phyloP scores from a whole-genome alignment of 495 filamentous ascomycete genomes.

The Neurospora sp. region DNA sequence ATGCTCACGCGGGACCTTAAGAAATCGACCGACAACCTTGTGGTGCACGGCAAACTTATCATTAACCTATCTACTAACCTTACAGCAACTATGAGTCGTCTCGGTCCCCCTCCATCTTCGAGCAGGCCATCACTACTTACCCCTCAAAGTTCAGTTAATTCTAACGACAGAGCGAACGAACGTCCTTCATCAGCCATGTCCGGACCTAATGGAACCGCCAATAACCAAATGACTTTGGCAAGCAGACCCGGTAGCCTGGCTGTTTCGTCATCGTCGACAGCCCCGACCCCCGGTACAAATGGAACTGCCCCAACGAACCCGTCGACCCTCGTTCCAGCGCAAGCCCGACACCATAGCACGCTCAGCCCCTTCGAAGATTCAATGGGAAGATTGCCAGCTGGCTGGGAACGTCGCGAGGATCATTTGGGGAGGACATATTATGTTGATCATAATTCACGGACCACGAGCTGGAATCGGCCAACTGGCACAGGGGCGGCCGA shows the following conservation, averaged over 20 bases:
- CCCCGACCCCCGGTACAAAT: constrained; percentile 28
- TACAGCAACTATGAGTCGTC: constrained; percentile 20
- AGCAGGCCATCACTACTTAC: constrained; percentile 31
- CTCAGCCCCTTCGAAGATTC: constrained; percentile 93
- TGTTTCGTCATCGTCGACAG: constrained; percentile 24
- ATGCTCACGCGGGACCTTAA: constrained; percentile 99
- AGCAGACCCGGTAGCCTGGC: constrained; percentile 30
- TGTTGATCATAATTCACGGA: constrained; percentile 94
- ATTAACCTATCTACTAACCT: constrained; percentile 92
- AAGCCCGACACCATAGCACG: constrained; percentile 38
- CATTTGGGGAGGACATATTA: constrained; percentile 98
- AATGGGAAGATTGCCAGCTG: constrained; percentile 81
- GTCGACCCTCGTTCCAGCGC: constrained; percentile 5
- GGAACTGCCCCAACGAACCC: constrained; percentile 11
- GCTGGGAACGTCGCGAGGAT: constrained; percentile 95
- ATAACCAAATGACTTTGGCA: constrained; percentile 21
- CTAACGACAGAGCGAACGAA: constrained; percentile 24
- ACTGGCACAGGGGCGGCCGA: constrained; percentile 68
- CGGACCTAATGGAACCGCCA: constrained; percentile 27
- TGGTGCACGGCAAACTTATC: constrained; percentile 95
- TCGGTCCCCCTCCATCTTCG: constrained; percentile 20
- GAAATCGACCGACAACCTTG: constrained; percentile 95
- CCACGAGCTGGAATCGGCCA: constrained; percentile 91
- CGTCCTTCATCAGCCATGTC: constrained; percentile 39
- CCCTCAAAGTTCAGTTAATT: constrained; percentile 28